Evolutionary conservation across 1,139 yeast species (phyloP), one percentile per base, ranked within the genome.

Genomic region (Kluyveromyces sp.): DNA sequence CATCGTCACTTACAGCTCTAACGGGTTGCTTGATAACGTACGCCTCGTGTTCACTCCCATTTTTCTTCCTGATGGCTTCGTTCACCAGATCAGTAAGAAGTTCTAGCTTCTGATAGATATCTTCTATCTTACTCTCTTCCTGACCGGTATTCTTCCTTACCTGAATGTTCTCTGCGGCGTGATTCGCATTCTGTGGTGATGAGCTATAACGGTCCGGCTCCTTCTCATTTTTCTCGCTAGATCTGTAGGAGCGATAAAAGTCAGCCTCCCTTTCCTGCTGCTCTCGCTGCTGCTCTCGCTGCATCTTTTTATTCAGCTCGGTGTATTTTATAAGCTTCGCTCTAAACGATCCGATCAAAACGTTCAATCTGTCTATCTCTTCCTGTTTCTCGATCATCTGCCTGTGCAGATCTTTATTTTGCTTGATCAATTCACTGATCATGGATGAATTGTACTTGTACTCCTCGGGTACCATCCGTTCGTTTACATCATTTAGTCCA

Each of bases 311-410:
- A 49, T 52, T 53, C 43, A 53, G 47, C 39, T 53, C 56, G n/a
- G 56, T 53, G 47, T 53, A 53, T 34, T 53, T 55, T 42, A 54
- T 53, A 28, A 55, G 44, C 39, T 55, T 55, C n/a, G 54, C 56
- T 38, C 58, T 46, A 17, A 55, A 38, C 3, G 58, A 54, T 11
- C 56, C 57, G 8, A 54, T 55, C 31, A 55, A 39, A 2, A 54
- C 52, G 42, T 54, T 55, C 33, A 55, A 46, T 36, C 56, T 49
- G 34, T 50, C 54, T 6, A 55, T 47, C 38, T 55, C 58, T 16
- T 54, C 56, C 33, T 55, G 57, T 42, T 55, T 55, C 11, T 46
- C 45, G 15, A 47, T 52, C 33, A 54, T 41, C 43, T 53, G 53
- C n/a, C 41, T 39, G 19, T 47, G 47, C 18, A 55, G 44, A 20